phyloP scores from a whole-genome alignment of 129 eudicot genomes.

The Solidago caesia region DNA sequence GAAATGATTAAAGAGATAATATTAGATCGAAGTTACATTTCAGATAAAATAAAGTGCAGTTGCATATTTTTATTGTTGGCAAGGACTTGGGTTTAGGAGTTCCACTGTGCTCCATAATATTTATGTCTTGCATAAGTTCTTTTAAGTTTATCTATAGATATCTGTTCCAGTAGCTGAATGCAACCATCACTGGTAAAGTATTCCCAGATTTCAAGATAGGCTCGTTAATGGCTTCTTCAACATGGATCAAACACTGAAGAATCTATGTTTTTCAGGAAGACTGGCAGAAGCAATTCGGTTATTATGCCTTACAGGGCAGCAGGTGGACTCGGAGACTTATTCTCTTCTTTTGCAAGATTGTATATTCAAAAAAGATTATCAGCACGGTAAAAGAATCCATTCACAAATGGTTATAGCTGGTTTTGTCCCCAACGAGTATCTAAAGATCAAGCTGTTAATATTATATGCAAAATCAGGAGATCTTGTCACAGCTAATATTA shows the following conservation, averaged over 20 bases:
- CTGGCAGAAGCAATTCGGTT: slow-evolving; percentile 62
- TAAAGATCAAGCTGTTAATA: slow-evolving; percentile 69
- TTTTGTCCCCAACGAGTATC: slow-evolving; percentile 64
- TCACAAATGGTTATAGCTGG: slow-evolving; percentile 75
- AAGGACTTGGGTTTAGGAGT: slow-evolving; percentile 7
- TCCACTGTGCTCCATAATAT: not conserved
- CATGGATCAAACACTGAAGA: slow-evolving; percentile 68
- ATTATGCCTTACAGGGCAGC: slow-evolving; percentile 52
- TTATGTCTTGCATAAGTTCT: not conserved
- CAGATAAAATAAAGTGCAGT: not conserved
- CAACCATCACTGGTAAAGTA: slow-evolving; percentile 48
- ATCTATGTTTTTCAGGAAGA: slow-evolving; percentile 73
- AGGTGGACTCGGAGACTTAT: slow-evolving; percentile 63
- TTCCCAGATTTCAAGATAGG: slow-evolving; percentile 86
- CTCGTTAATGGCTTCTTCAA: slow-evolving; percentile 25
- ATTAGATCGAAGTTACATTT: not conserved
- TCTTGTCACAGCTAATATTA: slow-evolving; percentile 53
- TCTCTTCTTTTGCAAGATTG: slow-evolving; percentile 91
- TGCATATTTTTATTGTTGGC: not conserved
- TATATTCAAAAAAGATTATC: slow-evolving; percentile 59
- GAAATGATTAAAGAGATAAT: not conserved
- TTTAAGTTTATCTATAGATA: not conserved
- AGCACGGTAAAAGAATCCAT: slow-evolving; percentile 61
- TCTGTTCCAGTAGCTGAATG: slow-evolving; percentile 34
- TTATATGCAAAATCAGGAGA: slow-evolving; percentile 85